Conservation (phyloP, 805 yeast genomes). For the Metschnikowia borealis region DNA sequence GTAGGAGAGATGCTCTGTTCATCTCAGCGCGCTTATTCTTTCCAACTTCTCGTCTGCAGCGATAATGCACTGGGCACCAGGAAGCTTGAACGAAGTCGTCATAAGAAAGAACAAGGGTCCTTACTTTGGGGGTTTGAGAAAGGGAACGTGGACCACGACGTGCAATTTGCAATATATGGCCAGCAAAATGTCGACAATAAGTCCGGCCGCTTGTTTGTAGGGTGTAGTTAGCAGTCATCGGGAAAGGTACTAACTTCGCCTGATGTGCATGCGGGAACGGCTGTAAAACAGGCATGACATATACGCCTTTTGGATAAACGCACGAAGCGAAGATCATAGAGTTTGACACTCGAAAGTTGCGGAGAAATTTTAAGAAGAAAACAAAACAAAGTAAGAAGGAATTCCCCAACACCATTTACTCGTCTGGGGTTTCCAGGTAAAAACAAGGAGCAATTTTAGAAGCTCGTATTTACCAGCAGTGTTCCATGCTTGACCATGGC, state of each 20-base stretch:
- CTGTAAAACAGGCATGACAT: background rate
- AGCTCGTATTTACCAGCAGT: background rate
- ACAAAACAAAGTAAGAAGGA: background rate
- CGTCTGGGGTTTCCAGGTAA: background rate
- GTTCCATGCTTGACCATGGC: background rate
- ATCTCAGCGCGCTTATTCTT: background rate
- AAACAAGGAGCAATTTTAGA: background rate
- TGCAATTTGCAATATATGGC: no score
- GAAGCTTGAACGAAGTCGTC: no score
- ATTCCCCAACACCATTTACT: no score
- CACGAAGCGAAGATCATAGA: background rate
- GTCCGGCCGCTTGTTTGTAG: background rate
- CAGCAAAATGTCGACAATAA: no score
- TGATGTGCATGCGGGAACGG: background rate
- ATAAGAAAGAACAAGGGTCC: no score
- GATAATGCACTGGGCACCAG: background rate
- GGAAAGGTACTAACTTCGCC: background rate
- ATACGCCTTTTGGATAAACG: background rate
- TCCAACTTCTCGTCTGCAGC: background rate
- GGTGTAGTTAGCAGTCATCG: background rate
- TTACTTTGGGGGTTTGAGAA: background rate
- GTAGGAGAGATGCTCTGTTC: conserved; percentile 4
- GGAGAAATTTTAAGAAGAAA: background rate
- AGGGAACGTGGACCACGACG: background rate
- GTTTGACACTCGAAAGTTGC: background rate